Evolutionary conservation across 2,329 filamentous ascomycete species (phyloP), one percentile per base, ranked within the genome.

Genomic region (Monilinia aucupariae): DNA sequence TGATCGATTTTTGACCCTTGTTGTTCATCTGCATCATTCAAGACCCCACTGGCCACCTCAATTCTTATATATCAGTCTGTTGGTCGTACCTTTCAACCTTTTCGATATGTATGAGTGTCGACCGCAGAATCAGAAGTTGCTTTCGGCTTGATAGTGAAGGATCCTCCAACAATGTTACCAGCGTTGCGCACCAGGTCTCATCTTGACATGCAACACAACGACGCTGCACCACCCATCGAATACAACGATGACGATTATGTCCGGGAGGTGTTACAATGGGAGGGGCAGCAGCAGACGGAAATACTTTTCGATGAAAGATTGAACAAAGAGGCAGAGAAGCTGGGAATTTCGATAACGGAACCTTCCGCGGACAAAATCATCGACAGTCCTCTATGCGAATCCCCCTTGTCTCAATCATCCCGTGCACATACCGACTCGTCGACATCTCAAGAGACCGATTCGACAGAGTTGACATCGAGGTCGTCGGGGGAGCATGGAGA

Each of bases 181-280:
- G 53, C 53, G n/a, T 43, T 59, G 61, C 61, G 61, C 53, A 32
- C 30, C 25, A 59, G 61, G 54, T 59, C 61, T 59, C 61, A 59
- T 60, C 22, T 52, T 53, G 61, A 63, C 55, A 39, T 60, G 39
- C 61, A 59, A 51, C 17, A 63, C 41, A 55, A 47, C 48, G 55
- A 59, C 41, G 39, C 61, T 47, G 37, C 27, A 58, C 61, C 17
- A 30, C 55, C 55, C 17, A 45, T 59, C 45, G 61, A 73, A 61
- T 70, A 66, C 63, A 69, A 67, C 59, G 69, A 73, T 30, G 62
- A 52, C 22, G 67, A 72, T 25, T 74, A 72, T 56, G 39, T 59
- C 20, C 65, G 66, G 43, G 71, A 73, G 58, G 72, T 74, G 41
- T 61, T 74, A 59, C 71, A 69, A 52, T 64, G 73, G 32, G 66